Base-by-base conservation (phyloP, 352 stramenopile species). In the Phytopythium kandeliae region DNA sequence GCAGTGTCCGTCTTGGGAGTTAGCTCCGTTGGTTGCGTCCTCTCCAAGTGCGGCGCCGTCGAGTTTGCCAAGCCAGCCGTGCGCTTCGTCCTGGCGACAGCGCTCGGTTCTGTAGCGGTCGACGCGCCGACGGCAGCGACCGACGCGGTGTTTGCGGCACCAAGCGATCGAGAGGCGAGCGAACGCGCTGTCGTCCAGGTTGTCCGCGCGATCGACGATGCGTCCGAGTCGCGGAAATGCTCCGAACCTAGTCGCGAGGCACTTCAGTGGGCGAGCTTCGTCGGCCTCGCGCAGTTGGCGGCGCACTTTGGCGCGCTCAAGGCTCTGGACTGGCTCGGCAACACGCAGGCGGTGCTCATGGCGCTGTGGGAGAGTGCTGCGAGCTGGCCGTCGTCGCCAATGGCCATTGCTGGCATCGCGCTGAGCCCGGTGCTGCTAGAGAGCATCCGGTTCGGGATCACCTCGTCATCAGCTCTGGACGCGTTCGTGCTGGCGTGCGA, bases 391-490 rank as follows among this genome's bases (percentile, higher is more conserved):
- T 46, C 40, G 12, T 33, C 40, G n/a, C 58, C 34, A n/a, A 41
- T 11, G 25, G 51, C 22, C 22, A 37, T 79, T 16, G 43, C 58
- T 26, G 67, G 63, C 19, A 38, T 84, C 5, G 72, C 58, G 0
- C 49, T 80, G 26, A 69, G 64, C 8, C 62, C 72, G 9, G 51
- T 78, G 12, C 54, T 84, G 22, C 44, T 80, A 11, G 53, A 77
- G 16, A 75, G 69, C 47, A 54, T 73, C 22, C 46, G 59, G n/a
- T 62, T 55, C 33, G 67, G 68, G 31, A 33, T 77, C 22, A 31
- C 26, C 28, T 58, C 58, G 5, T 69, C 62, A 1, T 60, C 50
- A 0, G 55, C 35, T 11, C 37, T 69, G 16, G 65, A 75, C n/a
- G 33, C 30, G 4, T 80, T 81, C 57, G 53, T 73, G 35, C 16